Conservation (phyloP, 495 filamentous ascomycete species). For the Xylaria castorea region DNA sequence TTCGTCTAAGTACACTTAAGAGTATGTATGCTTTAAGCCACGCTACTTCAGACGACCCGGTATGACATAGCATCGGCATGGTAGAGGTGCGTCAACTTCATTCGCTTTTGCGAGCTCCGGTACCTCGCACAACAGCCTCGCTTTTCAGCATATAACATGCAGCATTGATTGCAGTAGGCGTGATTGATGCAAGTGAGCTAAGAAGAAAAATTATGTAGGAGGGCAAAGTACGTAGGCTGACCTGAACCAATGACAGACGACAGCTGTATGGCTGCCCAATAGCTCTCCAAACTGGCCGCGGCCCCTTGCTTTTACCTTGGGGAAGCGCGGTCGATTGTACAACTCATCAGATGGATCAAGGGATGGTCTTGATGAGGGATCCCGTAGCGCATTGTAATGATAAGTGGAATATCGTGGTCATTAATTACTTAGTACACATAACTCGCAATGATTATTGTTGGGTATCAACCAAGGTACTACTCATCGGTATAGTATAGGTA, state of each 20-base stretch:
- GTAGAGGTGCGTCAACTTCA: slow-evolving; percentile 1
- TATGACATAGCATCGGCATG: slow-evolving; percentile 4
- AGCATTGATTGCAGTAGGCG: not conserved
- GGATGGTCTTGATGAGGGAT: not conserved
- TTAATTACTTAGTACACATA: not conserved
- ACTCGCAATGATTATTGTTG: not conserved
- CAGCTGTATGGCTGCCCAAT: slow-evolving; percentile 26
- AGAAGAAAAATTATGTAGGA: no score
- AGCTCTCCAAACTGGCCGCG: slow-evolving; percentile 1
- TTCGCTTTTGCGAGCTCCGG: not conserved
- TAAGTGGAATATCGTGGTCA: not conserved
- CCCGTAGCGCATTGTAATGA: not conserved
- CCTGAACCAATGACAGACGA: slow-evolving; percentile 1
- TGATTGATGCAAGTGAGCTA: not conserved
- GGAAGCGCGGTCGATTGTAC: slow-evolving; percentile 14
- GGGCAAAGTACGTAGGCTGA: not conserved
- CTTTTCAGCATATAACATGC: slow-evolving; percentile 12
- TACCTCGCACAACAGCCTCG: slow-evolving; percentile 17
- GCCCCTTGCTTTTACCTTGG: slow-evolving; percentile 2
- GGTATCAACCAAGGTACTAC: not conserved
- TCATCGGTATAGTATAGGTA: not conserved
- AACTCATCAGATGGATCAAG: slow-evolving; percentile 20
- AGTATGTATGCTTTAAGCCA: no score
- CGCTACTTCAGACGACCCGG: not conserved
- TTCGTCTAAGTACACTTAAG: not conserved